A percentile compares a stretch with the other conserved stretches of the same genome.
Conservation (phyloP, 257 asterid genomes). For the Nicotiana knightiana region DNA sequence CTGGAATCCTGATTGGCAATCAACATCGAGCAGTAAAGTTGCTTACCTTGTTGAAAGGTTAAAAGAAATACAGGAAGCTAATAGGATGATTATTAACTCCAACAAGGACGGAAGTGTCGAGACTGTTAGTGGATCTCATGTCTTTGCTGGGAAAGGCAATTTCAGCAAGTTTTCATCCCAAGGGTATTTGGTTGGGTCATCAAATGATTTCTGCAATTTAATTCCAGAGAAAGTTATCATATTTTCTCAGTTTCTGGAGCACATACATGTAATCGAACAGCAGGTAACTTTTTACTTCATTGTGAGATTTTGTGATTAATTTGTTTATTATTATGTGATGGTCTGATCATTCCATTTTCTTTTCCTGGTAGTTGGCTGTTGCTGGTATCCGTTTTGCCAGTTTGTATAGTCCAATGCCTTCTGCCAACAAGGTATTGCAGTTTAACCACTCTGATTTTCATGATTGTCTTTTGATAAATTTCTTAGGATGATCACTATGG, state of each 20-base stretch:
- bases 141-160: conserved; percentile 4
- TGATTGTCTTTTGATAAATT: background rate
- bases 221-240: conserved; percentile 73
- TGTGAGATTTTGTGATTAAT: conserved; percentile 13
- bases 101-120: conserved; percentile 24
- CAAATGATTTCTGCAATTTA: conserved; percentile 22
- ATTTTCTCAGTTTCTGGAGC: conserved; percentile 98
- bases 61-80: conserved; percentile 54
- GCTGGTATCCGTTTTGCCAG: conserved; percentile 80
- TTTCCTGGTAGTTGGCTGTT: conserved; percentile 45
- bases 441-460: conserved; percentile 6
- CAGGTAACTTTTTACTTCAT: conserved; percentile 52
- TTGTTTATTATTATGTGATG: conserved; percentile 18
- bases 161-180: conserved; percentile 16
- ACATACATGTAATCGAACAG: conserved; percentile 85
- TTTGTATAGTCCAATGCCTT: conserved; percentile 92
- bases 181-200: conserved; percentile 23
- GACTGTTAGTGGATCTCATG: conserved; percentile 17
- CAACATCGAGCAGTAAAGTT: conserved; percentile 95
- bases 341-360: conserved; percentile 11
- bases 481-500: background rate
- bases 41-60: conserved; percentile 60
- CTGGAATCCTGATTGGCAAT: conserved; percentile 99
- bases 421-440: conserved; percentile 51
- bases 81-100: conserved; percentile 32